Conservation (phyloP, 2,329 filamentous ascomycete species). For the Fusarium sp. region DNA sequence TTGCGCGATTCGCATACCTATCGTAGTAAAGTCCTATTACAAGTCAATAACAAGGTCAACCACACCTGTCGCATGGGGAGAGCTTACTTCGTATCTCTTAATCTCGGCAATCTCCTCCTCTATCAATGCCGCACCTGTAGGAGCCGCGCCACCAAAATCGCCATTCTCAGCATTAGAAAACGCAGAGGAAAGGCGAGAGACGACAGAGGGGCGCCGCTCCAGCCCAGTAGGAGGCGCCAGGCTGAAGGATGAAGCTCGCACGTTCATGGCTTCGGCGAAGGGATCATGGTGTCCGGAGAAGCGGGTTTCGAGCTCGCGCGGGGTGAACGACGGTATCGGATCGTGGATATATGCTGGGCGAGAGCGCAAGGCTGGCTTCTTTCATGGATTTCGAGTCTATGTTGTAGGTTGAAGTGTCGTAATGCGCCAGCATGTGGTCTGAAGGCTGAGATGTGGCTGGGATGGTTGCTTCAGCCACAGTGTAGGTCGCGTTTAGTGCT, state of each 20-base stretch:
- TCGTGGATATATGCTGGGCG: not conserved
- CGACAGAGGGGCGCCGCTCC: conserved; percentile 63
- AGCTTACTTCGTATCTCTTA: conserved; percentile 84
- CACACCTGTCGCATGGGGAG: conserved; percentile 9
- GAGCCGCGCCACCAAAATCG: conserved; percentile 59
- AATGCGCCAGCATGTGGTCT: conserved; percentile 28
- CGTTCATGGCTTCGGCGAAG: conserved; percentile 55
- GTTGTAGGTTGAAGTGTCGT: conserved; percentile 27
- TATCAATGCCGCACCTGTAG: conserved; percentile 71
- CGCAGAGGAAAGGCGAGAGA: conserved; percentile 71
- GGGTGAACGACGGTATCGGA: not conserved
- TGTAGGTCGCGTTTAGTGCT: conserved; percentile 44
- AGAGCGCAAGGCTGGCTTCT: not conserved
- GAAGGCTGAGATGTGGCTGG: conserved; percentile 38
- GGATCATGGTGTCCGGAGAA: conserved; percentile 50
- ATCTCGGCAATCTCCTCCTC: conserved; percentile 97
- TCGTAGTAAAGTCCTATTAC: conserved; percentile 85
- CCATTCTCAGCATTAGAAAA: conserved; percentile 71
- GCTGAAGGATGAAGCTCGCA: conserved; percentile 61
- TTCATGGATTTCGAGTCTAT: not conserved
- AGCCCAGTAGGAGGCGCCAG: conserved; percentile 48
- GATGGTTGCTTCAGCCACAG: conserved; percentile 31
- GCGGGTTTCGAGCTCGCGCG: conserved; percentile 10
- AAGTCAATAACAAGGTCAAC: conserved; percentile 43
- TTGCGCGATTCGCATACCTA: conserved; percentile 60